These are phyloP conservation scores for Exophiala sp. DNA, from an alignment of 2,329 filamentous ascomycete genomes.

Conservation along the genomic window DNA sequence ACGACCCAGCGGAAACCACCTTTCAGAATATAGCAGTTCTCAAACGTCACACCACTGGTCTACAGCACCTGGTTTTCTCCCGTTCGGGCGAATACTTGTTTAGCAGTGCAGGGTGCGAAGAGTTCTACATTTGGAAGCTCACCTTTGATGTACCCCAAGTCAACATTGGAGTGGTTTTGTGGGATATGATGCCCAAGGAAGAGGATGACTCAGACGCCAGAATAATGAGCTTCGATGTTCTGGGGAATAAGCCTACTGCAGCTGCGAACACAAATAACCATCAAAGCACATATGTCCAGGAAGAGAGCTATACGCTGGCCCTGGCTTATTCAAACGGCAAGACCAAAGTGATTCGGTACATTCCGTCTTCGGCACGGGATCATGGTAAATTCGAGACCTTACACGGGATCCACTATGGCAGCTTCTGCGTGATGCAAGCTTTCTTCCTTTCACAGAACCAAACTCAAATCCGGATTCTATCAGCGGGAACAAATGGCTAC, in stretches of 20 bases:
- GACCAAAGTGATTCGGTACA: constrained; percentile 55
- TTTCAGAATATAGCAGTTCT: constrained; percentile 46
- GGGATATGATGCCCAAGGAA: constrained; percentile 47
- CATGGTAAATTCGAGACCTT: constrained; percentile 15
- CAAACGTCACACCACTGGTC: constrained; percentile 75
- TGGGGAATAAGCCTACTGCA: background rate
- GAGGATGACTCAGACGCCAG: constrained; percentile 64
- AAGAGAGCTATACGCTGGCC: constrained; percentile 55
- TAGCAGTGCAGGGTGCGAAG: constrained; percentile 82
- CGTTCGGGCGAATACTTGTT: constrained; percentile 66
- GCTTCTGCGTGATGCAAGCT: constrained; percentile 24
- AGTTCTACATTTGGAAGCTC: constrained; percentile 82
- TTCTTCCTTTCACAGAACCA: constrained; percentile 39
- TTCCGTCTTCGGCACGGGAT: constrained; percentile 13
- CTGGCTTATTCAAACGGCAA: constrained; percentile 83
- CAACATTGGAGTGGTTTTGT: constrained; percentile 52
- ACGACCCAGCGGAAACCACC: background rate
- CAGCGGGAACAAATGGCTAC: constrained; percentile 75
- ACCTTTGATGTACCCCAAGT: constrained; percentile 50
- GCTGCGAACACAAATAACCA: background rate
- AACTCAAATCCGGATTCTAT: constrained; percentile 2
- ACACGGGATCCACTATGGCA: constrained; percentile 16
- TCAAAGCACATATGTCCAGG: background rate
- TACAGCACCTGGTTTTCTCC: constrained; percentile 78
- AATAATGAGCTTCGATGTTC: constrained; percentile 74